These are phyloP conservation scores for Amyloporia xantha DNA, from an alignment of 768 basidiomycete genomes.

Conservation along the genomic window DNA sequence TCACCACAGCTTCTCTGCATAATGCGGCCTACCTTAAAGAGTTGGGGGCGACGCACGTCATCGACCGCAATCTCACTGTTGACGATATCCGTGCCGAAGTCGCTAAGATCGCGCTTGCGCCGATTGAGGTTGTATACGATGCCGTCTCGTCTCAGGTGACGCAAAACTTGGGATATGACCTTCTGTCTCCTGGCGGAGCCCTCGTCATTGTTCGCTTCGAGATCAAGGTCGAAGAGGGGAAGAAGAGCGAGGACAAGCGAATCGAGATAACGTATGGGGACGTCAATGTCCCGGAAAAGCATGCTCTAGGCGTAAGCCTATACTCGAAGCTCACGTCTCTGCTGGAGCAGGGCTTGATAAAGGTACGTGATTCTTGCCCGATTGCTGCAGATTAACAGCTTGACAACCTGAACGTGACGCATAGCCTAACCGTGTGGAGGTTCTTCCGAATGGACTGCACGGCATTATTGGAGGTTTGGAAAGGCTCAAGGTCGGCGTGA, in stretches of 20 bases:
- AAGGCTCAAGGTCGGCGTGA: constrained; percentile 16
- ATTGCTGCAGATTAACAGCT: no score
- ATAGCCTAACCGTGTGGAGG: constrained; percentile 23
- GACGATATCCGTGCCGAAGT: constrained; percentile 5
- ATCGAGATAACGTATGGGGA: background rate
- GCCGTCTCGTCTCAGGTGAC: constrained; percentile 12
- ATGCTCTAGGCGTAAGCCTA: constrained; percentile 2
- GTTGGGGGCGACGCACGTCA: constrained; percentile 24
- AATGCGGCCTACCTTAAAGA: constrained; percentile 19
- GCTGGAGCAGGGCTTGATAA: constrained; percentile 11
- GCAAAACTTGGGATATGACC: constrained; percentile 11
- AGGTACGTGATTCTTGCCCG: constrained; percentile 9
- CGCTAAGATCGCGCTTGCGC: constrained; percentile 9
- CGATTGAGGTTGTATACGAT: constrained; percentile 16
- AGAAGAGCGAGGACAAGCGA: background rate
- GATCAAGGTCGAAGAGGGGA: background rate
- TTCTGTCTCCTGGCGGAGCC: constrained; percentile 15
- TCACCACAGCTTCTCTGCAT: constrained; percentile 22
- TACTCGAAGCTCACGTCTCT: constrained; percentile 9
- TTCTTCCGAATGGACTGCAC: constrained; percentile 20
- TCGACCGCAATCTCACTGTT: constrained; percentile 16
- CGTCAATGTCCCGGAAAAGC: constrained; percentile 1
- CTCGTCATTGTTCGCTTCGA: constrained; percentile 14
- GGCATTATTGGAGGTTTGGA: constrained; percentile 19
- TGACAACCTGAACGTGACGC: no score